phyloP scores from a whole-genome alignment of 441 rosid genomes.

The Aleurites moluccanus region DNA sequence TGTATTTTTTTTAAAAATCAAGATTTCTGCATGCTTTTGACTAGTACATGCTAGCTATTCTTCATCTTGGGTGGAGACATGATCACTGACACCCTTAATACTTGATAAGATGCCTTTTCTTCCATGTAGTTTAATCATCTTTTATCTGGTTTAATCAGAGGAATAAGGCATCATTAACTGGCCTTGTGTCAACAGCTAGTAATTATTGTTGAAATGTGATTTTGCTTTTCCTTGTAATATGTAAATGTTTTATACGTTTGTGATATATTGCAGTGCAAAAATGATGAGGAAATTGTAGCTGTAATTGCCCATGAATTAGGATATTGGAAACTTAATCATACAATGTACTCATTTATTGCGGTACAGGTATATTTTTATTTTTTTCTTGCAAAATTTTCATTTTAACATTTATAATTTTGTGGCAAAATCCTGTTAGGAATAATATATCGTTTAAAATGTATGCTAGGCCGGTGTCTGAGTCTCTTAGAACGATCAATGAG shows the following conservation, averaged over 20 bases:
- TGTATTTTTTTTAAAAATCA: background rate
- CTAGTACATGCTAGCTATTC: background rate
- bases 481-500: background rate
- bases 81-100: background rate
- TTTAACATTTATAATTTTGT: background rate
- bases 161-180: background rate
- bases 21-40: background rate
- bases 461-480: background rate
- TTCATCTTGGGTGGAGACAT: background rate
- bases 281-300: conserved; percentile 91
- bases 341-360: conserved; percentile 83
- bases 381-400: background rate
- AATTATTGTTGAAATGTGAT: background rate
- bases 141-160: background rate
- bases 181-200: background rate
- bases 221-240: conserved; percentile 3
- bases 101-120: background rate
- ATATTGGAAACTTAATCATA: conserved; percentile 98
- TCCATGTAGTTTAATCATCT: background rate
- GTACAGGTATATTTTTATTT: conserved; percentile 58
- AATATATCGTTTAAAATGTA: background rate
- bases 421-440: background rate
- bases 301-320: conserved; percentile 98
- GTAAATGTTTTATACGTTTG: background rate
- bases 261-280: conserved; percentile 66